These are phyloP conservation scores for Sphagnum tenellum DNA, from an alignment of 225 moss, liverwort and hornwort species.

Conservation along the genomic window DNA sequence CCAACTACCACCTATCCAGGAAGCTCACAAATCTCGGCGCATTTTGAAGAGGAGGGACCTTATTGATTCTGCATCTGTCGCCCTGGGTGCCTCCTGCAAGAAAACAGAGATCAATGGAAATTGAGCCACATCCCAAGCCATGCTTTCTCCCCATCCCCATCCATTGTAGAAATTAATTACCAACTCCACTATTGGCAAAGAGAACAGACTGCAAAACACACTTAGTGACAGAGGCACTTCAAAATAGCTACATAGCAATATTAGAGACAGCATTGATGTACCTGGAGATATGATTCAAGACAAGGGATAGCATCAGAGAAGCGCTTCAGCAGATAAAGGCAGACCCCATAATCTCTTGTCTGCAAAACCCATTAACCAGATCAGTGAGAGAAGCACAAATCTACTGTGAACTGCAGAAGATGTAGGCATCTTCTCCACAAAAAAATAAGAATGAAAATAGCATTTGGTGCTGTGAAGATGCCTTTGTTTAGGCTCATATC, in stretches of 20 bases:
- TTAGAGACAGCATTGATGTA: conserved; percentile 3
- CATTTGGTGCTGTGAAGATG: no score
- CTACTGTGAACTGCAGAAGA: no score
- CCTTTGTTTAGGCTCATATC: no score
- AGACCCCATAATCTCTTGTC: conserved; percentile 59
- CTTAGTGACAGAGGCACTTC: background rate
- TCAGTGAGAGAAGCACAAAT: no score
- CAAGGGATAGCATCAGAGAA: conserved; percentile 60
- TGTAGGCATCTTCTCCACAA: no score
- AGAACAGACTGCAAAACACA: background rate
- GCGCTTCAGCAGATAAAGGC: conserved; percentile 47
- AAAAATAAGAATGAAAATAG: no score
- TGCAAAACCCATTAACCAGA: conserved; percentile 2
- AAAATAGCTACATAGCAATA: no score
- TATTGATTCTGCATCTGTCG: conserved; percentile 54
- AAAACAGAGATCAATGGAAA: conserved; percentile 1
- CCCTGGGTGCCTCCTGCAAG: conserved; percentile 42
- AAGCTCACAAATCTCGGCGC: conserved; percentile 25
- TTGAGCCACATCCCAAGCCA: no score
- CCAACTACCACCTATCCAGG: no score
- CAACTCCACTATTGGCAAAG: background rate
- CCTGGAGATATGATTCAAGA: conserved; percentile 53
- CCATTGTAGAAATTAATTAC: background rate
- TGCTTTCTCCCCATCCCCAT: background rate
- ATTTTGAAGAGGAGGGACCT: conserved; percentile 44